A percentile compares a stretch with the other conserved stretches of the same genome.
Conservation (phyloP, 257 asterid genomes). For the Linaria vulgaris region DNA sequence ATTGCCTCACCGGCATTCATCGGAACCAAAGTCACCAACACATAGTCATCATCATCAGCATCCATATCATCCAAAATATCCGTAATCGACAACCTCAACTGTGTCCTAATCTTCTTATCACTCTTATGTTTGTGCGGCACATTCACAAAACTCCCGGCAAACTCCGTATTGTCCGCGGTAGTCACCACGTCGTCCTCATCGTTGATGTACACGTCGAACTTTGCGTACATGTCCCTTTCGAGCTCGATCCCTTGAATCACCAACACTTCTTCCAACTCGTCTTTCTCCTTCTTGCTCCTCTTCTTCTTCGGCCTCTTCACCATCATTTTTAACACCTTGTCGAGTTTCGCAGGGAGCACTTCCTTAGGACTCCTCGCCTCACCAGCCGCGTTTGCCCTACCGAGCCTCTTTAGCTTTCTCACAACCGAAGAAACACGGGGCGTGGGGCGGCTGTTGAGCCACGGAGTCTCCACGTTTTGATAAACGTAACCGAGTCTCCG, state of each 20-base stretch:
- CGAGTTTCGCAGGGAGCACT: constrained; percentile 54
- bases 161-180: constrained; percentile 53
- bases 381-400: constrained; percentile 49
- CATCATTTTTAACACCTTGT: constrained; percentile 43
- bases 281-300: constrained; percentile 64
- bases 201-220: constrained; percentile 63
- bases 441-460: constrained; percentile 53
- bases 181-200: constrained; percentile 57
- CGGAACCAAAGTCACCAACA: constrained; percentile 70
- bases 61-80: constrained; percentile 68
- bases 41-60: constrained; percentile 56
- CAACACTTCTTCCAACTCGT: constrained; percentile 56
- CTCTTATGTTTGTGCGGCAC: constrained; percentile 60
- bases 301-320: constrained; percentile 71
- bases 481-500: constrained; percentile 58
- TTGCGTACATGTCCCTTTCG: constrained; percentile 44
- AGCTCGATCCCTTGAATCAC: constrained; percentile 55
- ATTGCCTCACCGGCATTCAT: constrained; percentile 40
- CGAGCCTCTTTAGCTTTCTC: constrained; percentile 47
- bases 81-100: constrained; percentile 46
- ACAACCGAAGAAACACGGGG: constrained; percentile 44
- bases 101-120: constrained; percentile 45
- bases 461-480: constrained; percentile 55
- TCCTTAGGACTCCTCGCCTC: constrained; percentile 20
- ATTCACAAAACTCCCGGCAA: constrained; percentile 66